phyloP scores from a whole-genome alignment of 1,284 basidiomycete genomes.

The Puccinia coronata region DNA sequence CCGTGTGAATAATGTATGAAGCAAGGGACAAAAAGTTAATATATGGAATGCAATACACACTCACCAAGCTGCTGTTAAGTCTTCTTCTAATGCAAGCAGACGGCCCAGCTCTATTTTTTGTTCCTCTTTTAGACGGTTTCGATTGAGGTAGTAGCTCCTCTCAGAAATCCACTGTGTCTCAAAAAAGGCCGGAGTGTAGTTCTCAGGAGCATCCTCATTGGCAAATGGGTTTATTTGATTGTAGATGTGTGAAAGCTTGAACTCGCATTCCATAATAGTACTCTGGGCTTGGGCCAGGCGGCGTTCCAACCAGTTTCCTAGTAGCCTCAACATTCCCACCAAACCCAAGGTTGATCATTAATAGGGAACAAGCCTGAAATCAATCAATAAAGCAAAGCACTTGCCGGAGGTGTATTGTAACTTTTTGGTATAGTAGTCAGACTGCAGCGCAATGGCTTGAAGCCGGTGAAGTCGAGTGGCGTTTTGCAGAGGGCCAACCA shows the following conservation, averaged over 20 bases:
- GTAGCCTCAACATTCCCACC: neutral
- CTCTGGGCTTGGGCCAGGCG: neutral
- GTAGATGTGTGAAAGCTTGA: neutral
- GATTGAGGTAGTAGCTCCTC: neutral
- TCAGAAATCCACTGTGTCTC: neutral
- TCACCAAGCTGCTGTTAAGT: neutral
- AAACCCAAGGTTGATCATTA: too few relatives aligned
- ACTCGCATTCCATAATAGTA: neutral
- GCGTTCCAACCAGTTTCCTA: neutral
- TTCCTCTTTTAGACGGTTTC: neutral
- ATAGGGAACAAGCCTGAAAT: too few relatives aligned
- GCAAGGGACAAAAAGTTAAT: neutral
- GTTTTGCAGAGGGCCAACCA: slow-evolving; percentile 9
- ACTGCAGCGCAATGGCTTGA: neutral
- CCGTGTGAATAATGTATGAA: too few relatives aligned
- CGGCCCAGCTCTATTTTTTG: slow-evolving; percentile 2
- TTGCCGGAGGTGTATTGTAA: neutral
- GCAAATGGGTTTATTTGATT: neutral
- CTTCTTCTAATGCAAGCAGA: neutral
- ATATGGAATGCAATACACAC: neutral
- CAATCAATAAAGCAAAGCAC: neutral
- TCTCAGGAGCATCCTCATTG: neutral
- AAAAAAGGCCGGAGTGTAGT: neutral
- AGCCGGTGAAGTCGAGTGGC: slow-evolving; percentile 14
- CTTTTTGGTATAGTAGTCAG: neutral